Percentiles rank a stretch among this genome's conserved stretches.
These are phyloP conservation scores for Trypanosoma vivax DNA, from an alignment of 208 protist genomes.

Conservation along the genomic window DNA sequence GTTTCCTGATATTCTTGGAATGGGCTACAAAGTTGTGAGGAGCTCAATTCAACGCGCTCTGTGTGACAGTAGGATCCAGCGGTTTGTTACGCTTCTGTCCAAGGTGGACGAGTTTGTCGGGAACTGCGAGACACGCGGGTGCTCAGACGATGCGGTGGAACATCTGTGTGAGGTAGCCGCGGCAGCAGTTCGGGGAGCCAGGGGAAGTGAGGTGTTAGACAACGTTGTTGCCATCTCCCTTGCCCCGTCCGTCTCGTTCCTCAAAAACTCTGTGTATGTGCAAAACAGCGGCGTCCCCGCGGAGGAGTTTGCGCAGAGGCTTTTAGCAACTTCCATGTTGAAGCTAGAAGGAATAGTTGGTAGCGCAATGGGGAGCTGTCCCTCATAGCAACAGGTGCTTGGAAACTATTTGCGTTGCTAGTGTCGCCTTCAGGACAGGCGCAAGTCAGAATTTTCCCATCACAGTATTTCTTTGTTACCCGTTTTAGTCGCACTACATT, in stretches of 20 bases:
- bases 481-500: too few species aligned
- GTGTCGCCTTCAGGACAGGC: too few species aligned
- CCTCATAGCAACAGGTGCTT: neutral
- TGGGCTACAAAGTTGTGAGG: constrained; percentile 23
- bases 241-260: constrained; percentile 16
- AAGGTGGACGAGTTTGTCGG: constrained; percentile 47
- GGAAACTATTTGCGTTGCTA: neutral
- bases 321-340: constrained; percentile 5
- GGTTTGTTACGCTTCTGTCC: constrained; percentile 32
- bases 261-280: constrained; percentile 10
- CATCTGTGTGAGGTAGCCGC: neutral
- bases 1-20: constrained; percentile 25
- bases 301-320: constrained; percentile 15
- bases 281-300: constrained; percentile 6
- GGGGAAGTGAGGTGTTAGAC: neutral
- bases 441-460: too few species aligned
- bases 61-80: constrained; percentile 11
- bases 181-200: neutral
- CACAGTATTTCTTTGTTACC: too few species aligned
- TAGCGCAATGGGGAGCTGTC: neutral
- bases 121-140: too few species aligned
- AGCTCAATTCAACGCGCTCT: constrained; percentile 23
- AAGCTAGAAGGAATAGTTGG: constrained; percentile 7
- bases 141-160: neutral
- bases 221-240: constrained; percentile 16